A percentile compares a stretch with the other conserved stretches of the same genome.
Conservation (phyloP, 2,329 filamentous ascomycete species). For the Aureobasidium sp. region DNA sequence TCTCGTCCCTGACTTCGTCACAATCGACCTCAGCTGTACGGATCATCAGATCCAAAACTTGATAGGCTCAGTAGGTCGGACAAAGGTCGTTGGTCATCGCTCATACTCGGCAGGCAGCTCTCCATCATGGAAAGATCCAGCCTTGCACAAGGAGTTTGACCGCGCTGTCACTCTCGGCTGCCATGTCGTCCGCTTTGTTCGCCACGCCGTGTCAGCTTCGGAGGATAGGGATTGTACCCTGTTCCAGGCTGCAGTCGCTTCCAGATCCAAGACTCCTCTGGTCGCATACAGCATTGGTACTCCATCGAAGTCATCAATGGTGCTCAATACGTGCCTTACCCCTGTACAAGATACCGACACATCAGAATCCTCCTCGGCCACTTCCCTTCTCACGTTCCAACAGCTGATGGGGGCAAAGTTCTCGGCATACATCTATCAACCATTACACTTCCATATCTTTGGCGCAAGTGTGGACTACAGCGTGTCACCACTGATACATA, state of each 20-base stretch:
- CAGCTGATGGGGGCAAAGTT: constrained; percentile 60
- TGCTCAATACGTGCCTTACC: constrained; percentile 57
- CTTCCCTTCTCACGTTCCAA: constrained; percentile 48
- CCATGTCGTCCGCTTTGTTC: constrained; percentile 54
- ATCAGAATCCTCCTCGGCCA: constrained; percentile 8
- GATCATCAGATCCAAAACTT: constrained; percentile 45
- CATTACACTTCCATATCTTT: constrained; percentile 65
- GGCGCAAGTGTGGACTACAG: constrained; percentile 66
- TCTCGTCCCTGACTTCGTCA: constrained; percentile 50
- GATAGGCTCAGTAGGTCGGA: constrained; percentile 44
- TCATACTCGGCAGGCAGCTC: constrained; percentile 34
- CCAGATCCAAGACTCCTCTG: constrained; percentile 19
- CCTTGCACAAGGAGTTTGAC: constrained; percentile 51
- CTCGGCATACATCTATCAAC: constrained; percentile 57
- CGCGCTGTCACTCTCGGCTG: constrained; percentile 51
- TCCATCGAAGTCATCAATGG: constrained; percentile 55
- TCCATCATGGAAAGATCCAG: constrained; percentile 48
- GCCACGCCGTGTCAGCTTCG: constrained; percentile 44
- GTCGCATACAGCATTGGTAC: constrained; percentile 48
- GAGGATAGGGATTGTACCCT: constrained; percentile 54
- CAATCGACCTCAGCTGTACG: constrained; percentile 51
- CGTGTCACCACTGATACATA: constrained; percentile 71
- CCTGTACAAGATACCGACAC: constrained; percentile 35
- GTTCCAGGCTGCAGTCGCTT: constrained; percentile 35
- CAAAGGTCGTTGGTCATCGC: constrained; percentile 55